Evolutionary conservation across 1,139 yeast species (phyloP), one percentile per base, ranked within the genome.

Genomic region (Tardiomyces digboiensis): DNA sequence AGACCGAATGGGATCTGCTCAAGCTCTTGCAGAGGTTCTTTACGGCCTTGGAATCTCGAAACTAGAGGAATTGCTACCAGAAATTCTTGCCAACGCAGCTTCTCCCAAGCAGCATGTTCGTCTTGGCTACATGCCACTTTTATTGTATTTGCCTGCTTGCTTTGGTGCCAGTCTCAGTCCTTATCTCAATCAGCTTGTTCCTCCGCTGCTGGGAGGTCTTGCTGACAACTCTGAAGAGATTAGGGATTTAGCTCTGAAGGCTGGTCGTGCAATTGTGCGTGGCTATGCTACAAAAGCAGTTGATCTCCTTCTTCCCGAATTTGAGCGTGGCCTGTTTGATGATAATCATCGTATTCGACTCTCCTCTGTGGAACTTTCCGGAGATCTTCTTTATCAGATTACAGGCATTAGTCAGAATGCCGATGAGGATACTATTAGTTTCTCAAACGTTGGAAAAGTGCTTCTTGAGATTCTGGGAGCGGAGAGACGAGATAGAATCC

Each of bases 1-100:
- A 49, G 97, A 93, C 60, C 79, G 97, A 55, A 75, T 91, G 52
- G 99, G 99, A 48, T 84, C 96, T 46, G 98, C 98, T 0, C 98
- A 93, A 68, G 98, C 96, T 1, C 74, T 91, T 49, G 80, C 97
- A 22, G 99, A 93, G 65, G 95, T 91, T 52, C 75, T 88, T 45
- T 80, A 87, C 57, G 98, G 98, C 50, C 74, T 93, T 48, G 98
- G 98, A 55, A 67, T 87, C 43, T 68, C 78, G 50, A 88, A 87
- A 59, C 73, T 93, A 62, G 98, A 91, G 54, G 97, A 88, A 55
- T 66, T 89, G 57, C 68, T 93, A 49, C 98, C 99, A 36, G 64
- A 72, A 2, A 82, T 93, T 52, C 72, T 91, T 55, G 66, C 76
- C n/a, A 82, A 82, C 56, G 84, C 95, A 22, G 69, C 79, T 20